Base-by-base conservation (phyloP, 352 stramenopile genomes). In the Globisporangium nodosum region DNA sequence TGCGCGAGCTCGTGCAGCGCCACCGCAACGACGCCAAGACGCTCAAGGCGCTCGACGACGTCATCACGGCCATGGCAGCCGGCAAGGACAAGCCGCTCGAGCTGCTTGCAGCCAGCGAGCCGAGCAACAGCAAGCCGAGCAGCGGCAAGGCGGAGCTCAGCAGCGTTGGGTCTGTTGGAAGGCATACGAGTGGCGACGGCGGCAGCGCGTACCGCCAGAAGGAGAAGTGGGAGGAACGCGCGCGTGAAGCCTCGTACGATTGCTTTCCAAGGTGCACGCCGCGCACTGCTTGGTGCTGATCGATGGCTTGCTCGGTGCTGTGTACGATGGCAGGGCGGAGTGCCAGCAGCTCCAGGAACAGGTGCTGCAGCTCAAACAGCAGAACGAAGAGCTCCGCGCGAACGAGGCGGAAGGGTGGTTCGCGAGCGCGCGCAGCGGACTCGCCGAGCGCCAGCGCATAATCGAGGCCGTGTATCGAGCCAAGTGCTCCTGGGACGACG, bases 201-300 rank as follows among this genome's bases (percentile, higher is more conserved):
- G 27, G 49, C 5, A 70, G 50, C 1, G 49, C 78, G 52, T 68
- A 71, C 31, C 73, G 74, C 43, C 78, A 88, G 49, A 84, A 84
- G 46, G 78, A 88, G 31, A 88, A 88, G 43, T 87, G 74, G 74
- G 78, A 88, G 54, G 64, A 88, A 35, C 73, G 73, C 3, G 71
- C 69, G 3, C 49, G 61, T 46, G 78, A 90, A 68, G 73, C 81
- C 15, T 62, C 60, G 74, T 84, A 53, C 35, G 72, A 18, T 13
- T 4, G 11, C 37, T 43, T 13, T 6, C 8, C 37, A 3, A 18
- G 37, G 0, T 18, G 8, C 3, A 18, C 37, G 11, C 37, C 3
- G 37, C 37, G 0, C 1, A 5, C 37, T 43, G 8, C 35, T 13
- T 0, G 13, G 11, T 5, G 13, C 37, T 43, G 37, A 43, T 15